These are phyloP conservation scores for Penicillium glabrum DNA, from an alignment of 2,329 filamentous ascomycete species.

Conservation along the genomic window DNA sequence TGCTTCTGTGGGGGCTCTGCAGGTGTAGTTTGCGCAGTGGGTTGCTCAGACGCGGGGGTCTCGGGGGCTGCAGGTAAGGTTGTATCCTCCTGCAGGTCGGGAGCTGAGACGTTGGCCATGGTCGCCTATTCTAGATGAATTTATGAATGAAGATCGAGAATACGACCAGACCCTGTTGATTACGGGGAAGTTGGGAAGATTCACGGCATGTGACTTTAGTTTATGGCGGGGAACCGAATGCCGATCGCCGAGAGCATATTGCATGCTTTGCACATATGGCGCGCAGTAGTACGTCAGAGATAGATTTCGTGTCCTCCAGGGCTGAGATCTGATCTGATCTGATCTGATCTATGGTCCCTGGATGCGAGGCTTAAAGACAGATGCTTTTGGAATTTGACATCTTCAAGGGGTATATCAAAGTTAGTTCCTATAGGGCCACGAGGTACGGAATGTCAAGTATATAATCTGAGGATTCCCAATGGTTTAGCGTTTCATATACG, in stretches of 20 bases:
- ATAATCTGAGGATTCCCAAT: conserved; percentile 1
- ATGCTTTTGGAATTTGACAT: background rate
- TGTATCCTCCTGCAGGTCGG: background rate
- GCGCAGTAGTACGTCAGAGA: background rate
- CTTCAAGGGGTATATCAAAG: background rate
- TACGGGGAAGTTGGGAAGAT: background rate
- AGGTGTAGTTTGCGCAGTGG: background rate
- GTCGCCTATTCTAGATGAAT: background rate
- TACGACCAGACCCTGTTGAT: background rate
- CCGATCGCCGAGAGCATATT: conserved; percentile 26
- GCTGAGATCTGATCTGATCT: background rate
- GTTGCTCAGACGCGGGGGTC: background rate
- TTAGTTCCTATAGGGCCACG: background rate
- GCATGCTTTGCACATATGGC: background rate
- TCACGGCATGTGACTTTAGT: conserved; percentile 25
- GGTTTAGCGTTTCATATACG: background rate
- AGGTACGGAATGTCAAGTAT: background rate
- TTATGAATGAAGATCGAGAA: background rate
- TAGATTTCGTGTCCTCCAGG: background rate
- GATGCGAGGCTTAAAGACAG: background rate
- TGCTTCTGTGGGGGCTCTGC: conserved; percentile 1
- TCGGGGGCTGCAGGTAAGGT: background rate
- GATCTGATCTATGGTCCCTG: background rate
- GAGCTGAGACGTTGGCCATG: conserved; percentile 1
- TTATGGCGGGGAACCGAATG: conserved; percentile 28